Percentiles rank a stretch among this genome's conserved stretches.
Conservation (phyloP, 2,329 filamentous ascomycete genomes). For the Aspergillus tanneri region DNA sequence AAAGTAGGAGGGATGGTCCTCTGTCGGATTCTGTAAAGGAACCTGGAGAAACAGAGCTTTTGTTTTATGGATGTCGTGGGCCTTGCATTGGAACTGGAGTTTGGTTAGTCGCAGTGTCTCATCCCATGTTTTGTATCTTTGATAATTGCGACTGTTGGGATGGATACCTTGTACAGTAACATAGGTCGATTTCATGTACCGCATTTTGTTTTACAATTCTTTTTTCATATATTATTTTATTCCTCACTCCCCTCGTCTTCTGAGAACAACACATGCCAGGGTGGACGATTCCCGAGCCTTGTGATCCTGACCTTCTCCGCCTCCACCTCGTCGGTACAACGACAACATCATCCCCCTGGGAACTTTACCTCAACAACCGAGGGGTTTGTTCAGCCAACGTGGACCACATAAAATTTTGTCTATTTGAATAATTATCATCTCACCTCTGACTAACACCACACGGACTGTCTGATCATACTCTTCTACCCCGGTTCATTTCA, state of each 20-base stretch:
- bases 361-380: too few species aligned
- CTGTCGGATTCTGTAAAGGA: conserved; percentile 58
- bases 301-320: too few species aligned
- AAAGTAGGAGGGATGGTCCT: conserved; percentile 77
- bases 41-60: conserved; percentile 10
- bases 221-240: neutral
- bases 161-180: conserved; percentile 42
- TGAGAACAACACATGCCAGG: too few species aligned
- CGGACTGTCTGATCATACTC: too few species aligned
- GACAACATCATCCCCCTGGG: too few species aligned
- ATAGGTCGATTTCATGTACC: conserved; percentile 29
- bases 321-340: too few species aligned
- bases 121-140: conserved; percentile 27
- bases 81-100: conserved; percentile 41
- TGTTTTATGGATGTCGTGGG: conserved; percentile 23
- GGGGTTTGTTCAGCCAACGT: too few species aligned
- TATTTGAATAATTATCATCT: neutral
- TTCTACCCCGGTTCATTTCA: neutral
- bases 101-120: conserved; percentile 38
- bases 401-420: too few species aligned
- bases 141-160: conserved; percentile 33
- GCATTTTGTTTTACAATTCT: conserved; percentile 20
- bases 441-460: neutral
- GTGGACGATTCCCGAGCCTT: too few species aligned
- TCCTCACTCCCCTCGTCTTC: neutral